Percentiles rank a stretch among this genome's conserved stretches.
Evolutionary conservation across 2,329 filamentous ascomycete genomes (phyloP).

Genomic region (Scolecobasidium constrictum): DNA sequence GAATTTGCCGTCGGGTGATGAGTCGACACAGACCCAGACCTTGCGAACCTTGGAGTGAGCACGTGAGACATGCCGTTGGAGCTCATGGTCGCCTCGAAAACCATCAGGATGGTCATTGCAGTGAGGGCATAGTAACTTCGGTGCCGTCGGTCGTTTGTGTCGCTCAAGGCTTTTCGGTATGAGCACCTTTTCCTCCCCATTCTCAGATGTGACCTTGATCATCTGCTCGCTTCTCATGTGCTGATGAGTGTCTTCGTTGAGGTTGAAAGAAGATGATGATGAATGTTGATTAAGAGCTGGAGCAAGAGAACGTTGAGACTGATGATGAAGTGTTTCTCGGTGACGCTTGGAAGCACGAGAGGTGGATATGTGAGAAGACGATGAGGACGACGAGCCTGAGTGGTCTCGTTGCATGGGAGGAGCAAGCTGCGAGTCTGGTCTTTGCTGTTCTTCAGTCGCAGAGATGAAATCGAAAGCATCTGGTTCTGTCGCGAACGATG

Average conservation of each 20-base stretch:
- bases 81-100: conserved; percentile 78
- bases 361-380: not conserved
- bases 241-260: not conserved
- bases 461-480: conserved; percentile 3
- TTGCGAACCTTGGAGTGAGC: conserved; percentile 53
- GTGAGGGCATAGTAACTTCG: conserved; percentile 57
- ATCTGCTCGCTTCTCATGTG: conserved; percentile 5
- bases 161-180: conserved; percentile 3
- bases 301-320: conserved; percentile 3
- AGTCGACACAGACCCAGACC: conserved; percentile 54
- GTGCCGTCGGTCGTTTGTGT: conserved; percentile 55
- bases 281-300: not conserved
- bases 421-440: not conserved
- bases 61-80: conserved; percentile 42
- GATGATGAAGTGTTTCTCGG: conserved; percentile 6
- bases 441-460: not conserved
- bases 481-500: not conserved
- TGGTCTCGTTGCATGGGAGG: not conserved
- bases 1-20: conserved; percentile 38
- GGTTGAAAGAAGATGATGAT: not conserved
- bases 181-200: conserved; percentile 6
- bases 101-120: conserved; percentile 66
- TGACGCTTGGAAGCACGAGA: conserved; percentile 5
- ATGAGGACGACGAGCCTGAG: no score
- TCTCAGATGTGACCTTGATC: conserved; percentile 4